Evolutionary conservation across 1,139 yeast genomes (phyloP), one percentile per base, ranked within the genome.

Genomic region (Geotrichum bryndzae): DNA sequence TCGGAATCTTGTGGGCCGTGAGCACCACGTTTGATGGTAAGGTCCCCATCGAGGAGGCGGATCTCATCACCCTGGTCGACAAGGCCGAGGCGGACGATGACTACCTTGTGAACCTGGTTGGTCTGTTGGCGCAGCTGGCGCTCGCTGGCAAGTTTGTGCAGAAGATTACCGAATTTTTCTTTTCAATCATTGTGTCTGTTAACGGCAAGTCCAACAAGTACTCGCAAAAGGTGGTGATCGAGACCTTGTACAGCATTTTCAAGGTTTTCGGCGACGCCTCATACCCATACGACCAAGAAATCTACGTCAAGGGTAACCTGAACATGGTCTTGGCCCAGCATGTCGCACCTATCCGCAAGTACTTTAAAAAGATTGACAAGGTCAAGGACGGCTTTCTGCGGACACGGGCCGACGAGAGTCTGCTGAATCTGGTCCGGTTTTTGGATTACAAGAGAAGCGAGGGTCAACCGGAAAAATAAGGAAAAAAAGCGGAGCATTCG

Each of bases 211-310:
- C 50, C 7, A 78, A 85, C 29, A 72, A 72, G 31, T 67, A 70
- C 10, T 74, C 73, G 5, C 72, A 72, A 3, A 67, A 77, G 63
- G 73, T 86, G 7, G 77, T 84, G 6, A 74, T 85, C 59, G 94
- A 88, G 63, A 76, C 86, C 27, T 73, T 89, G 41, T 86, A 90
- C 68, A 77, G 83, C 8, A 69, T 91, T 10, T 90, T 84, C 73
- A 97, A 90, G 65, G 78, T 91, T 7, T 94, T 88, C 73, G 90
- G 88, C n/a, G 98, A 94, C 74, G 79, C 78, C 31, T 79, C 77
- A 41, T 87, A 79, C 68, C 80, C 78, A 18, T 92, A 90, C 70
- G 96, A 91, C 72, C 73, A 72, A 46, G 84, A 84, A 15, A 82
- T 90, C 1, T 91, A 86, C 73, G 90, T 88, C 52, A 72, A 78